Evolutionary conservation across 73 alveolate species (phyloP).

Genomic region (Paramecium octaurelia): DNA sequence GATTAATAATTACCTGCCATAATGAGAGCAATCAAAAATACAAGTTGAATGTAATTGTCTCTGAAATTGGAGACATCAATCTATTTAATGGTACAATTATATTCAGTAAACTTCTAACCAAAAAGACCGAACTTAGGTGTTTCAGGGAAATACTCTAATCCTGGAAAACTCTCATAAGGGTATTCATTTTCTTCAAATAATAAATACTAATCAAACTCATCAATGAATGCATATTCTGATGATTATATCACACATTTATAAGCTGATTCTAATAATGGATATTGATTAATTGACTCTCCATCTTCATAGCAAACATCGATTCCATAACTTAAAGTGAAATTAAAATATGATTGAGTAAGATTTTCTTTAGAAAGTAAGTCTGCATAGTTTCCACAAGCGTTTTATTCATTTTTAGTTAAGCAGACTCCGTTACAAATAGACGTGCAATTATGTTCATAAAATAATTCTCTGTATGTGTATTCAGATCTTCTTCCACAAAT

Average conservation of each 20-base stretch:
- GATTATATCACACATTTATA: not conserved
- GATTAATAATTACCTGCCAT: not conserved
- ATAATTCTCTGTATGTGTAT: not conserved
- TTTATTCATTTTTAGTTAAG: not conserved
- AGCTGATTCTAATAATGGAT: not conserved
- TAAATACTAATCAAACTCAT: not conserved
- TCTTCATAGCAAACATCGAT: not conserved
- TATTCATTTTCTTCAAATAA: constrained; percentile 16
- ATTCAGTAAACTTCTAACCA: not conserved
- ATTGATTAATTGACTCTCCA: not conserved
- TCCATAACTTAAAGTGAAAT: not conserved
- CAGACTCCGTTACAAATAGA: not conserved
- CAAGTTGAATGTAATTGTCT: not conserved
- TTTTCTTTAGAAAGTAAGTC: not conserved
- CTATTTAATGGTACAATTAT: not conserved
- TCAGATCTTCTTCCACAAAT: not conserved
- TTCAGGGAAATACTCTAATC: not conserved
- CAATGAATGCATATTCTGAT: not conserved
- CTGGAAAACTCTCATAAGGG: not conserved
- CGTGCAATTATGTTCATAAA: not conserved
- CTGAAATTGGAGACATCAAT: not conserved
- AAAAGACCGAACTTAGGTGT: not conserved
- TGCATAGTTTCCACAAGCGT: not conserved
- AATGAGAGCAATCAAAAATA: not conserved
- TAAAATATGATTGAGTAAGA: not conserved